phyloP scores from a whole-genome alignment of 2,329 filamentous ascomycete genomes.

The Clonostachys rosea region DNA sequence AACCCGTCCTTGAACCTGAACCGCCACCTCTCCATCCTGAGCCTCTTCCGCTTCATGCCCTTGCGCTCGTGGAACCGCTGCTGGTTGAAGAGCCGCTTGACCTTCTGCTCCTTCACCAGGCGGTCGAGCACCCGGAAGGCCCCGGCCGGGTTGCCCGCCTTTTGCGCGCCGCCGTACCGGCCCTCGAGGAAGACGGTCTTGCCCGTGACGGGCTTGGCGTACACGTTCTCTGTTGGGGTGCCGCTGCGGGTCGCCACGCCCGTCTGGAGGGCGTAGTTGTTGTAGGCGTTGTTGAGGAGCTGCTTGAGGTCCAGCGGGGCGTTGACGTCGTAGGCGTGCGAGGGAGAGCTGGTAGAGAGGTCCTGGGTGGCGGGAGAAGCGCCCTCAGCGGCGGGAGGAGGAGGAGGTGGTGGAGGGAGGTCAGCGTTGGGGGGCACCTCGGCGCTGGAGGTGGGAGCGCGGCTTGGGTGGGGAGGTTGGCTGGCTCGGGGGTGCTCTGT shows the following conservation, averaged over 20 bases:
- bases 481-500: constrained; percentile 4
- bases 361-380: not conserved
- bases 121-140: constrained; percentile 36
- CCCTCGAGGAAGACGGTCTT: constrained; percentile 30
- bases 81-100: constrained; percentile 46
- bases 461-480: not conserved
- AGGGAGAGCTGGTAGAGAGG: not conserved
- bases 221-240: constrained; percentile 18
- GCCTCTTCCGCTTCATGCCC: constrained; percentile 73
- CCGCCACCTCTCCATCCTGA: constrained; percentile 66
- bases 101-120: constrained; percentile 43
- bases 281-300: constrained; percentile 24
- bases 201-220: constrained; percentile 33
- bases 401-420: constrained; percentile 11
- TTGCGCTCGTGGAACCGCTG: constrained; percentile 73
- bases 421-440: constrained; percentile 7
- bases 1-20: constrained; percentile 66
- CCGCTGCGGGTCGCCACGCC: constrained; percentile 32
- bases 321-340: constrained; percentile 16
- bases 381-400: constrained; percentile 1
- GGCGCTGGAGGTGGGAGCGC: constrained; percentile 2
- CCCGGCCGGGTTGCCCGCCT: constrained; percentile 16
- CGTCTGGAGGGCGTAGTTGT: constrained; percentile 23
- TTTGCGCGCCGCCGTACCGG: constrained; percentile 4
- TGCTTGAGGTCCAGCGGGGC: constrained; percentile 23